Base-by-base conservation (phyloP, 2,329 filamentous ascomycete genomes). In the Calonectria multiphialidica region DNA sequence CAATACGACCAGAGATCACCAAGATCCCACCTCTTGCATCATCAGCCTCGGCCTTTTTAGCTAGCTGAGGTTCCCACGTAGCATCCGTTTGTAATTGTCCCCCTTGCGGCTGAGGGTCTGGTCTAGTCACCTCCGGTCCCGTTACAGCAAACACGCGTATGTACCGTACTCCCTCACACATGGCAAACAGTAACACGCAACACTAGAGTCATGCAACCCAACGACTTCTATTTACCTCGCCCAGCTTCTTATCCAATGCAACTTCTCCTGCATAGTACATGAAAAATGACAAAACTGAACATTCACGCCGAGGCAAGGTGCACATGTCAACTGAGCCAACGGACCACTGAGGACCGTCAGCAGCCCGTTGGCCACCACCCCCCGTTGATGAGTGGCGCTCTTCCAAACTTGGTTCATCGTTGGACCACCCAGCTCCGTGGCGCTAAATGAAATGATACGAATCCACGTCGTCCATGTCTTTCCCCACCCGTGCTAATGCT, bases 261-360 rank as follows among this genome's bases (percentile, higher is more conserved):
- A 62, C 66, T 30, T 30, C 66, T 68, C 66, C 66, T 62, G 44
- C 66, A 62, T 61, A 61, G 12, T 50, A 42, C 47, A 53, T 50
- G n/a, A 53, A 23, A 62, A 57, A 57, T 57, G 53, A 25, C 53
- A 57, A 57, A 35, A n/a, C 30, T 37, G n/a, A 21, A 3, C 15
- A 13, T 44, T 15, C 15, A 16, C 33, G 23, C 30, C 53, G 18
- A 42, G 37, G 16, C 55, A 68, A 30, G 33, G 42, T 30, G 40
- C 44, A 21, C 57, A 44, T 61, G 57, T 23, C 33, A 57, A 18
- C 33, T 40, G 10, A 23, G 9, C 33, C 35, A 37, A 42, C 55
- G 21, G 57, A 21, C 57, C 35, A 44, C 15, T n/a, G 35, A 15
- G 21, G 16, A 25, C 25, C 37, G 23, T 44, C 33, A 37, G 21